Evolutionary conservation across 2,329 filamentous ascomycete genomes (phyloP), one percentile per base, ranked within the genome.

Genomic region (Elsinoe australis): DNA sequence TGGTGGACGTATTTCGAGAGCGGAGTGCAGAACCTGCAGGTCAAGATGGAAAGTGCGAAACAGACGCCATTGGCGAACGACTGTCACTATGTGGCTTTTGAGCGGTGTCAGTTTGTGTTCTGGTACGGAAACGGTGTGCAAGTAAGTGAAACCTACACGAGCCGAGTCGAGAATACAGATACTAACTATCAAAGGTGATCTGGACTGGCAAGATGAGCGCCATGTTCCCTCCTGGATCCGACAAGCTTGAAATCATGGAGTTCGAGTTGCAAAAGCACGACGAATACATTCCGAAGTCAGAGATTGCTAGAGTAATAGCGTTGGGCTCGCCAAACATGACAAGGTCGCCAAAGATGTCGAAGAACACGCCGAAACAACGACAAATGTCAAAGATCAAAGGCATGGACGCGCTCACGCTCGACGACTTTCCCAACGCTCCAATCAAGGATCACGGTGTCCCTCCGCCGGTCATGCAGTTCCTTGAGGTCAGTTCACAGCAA

Each of bases 1-100:
- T 95, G 95, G 63, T 80, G 85, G 58, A 89, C 87, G 0, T 84
- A 94, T 59, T 95, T 92, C 62, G 82, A 83, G 50, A 90, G 87
- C 52, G 89, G 88, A 5, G 82, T 95, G 49, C 83, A 79, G 56
- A 86, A 82, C 48, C 86, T 96, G 57, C 87, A 95, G 63, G 76
- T 96, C 61, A 79, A 88, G 17, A 76, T 94, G 58, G 88, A 94
- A 57, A 82, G 79, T 29, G 69, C 76, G 12, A 70, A 67, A 21
- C 79, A 83, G 55, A 72, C 67, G 29, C 67, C 71, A 35, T 64
- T 85, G 28, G 71, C 75, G 1, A 78, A 76, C 49, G 80, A 82
- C 39, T 79, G 79, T 36, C 80, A 85, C 58, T 82, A 82, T 56
- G 82, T 95, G 17, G 83, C 87, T 56, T 87, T 86, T 59, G 70